Conservation (phyloP, 2,329 filamentous ascomycete genomes). For the Cladophialophora immunda region DNA sequence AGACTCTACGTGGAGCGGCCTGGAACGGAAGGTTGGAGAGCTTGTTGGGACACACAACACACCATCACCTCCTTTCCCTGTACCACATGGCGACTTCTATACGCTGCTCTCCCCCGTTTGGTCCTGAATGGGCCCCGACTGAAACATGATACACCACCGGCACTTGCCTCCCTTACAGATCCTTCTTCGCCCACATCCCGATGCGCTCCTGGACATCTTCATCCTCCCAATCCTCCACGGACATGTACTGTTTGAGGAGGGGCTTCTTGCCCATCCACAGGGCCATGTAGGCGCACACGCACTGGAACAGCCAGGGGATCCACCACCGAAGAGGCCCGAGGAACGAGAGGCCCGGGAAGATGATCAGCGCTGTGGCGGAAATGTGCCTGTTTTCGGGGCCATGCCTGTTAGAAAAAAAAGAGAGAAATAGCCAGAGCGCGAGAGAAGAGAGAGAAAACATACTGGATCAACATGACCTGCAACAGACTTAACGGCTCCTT, state of each 20-base stretch:
- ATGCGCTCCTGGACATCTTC: conserved; percentile 17
- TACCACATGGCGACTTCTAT: no score
- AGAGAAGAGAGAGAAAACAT: conserved; percentile 5
- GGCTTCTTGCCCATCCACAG: conserved; percentile 28
- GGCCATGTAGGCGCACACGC: conserved; percentile 23
- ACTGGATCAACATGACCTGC: conserved; percentile 34
- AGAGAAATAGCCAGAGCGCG: neutral
- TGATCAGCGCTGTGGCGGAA: conserved; percentile 67
- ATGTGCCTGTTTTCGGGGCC: conserved; percentile 23
- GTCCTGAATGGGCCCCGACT: no score
- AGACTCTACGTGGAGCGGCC: no score
- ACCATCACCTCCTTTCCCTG: no score
- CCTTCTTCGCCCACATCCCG: conserved; percentile 11
- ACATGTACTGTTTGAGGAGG: conserved; percentile 28
- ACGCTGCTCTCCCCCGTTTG: no score
- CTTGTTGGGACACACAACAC: no score
- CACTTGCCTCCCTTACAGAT: neutral
- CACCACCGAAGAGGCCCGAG: conserved; percentile 35
- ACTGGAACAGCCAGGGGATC: conserved; percentile 31
- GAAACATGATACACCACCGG: no score
- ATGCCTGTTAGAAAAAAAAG: neutral
- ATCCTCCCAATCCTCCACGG: conserved; percentile 29
- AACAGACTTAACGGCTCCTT: conserved; percentile 25
- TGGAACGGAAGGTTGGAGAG: no score
- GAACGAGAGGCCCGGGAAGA: conserved; percentile 62